Evolutionary conservation across 2,329 filamentous ascomycete species (phyloP).

Genomic region (Alternaria gaisen): DNA sequence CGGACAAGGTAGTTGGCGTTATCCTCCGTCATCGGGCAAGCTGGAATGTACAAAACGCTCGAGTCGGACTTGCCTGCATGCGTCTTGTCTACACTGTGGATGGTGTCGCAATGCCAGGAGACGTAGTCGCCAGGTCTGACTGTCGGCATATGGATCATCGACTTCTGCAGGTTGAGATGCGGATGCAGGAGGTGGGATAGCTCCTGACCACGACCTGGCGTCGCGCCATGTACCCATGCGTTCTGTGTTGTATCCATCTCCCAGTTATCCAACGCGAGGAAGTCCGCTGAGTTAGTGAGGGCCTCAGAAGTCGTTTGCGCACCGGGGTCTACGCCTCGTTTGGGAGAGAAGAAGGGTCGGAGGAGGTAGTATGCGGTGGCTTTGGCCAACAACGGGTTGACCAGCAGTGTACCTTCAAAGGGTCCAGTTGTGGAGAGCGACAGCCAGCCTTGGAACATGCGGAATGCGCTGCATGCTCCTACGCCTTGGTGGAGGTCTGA

Average conservation of each 20-base stretch:
- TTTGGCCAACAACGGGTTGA: constrained; percentile 79
- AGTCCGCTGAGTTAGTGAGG: constrained; percentile 48
- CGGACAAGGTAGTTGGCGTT: constrained; percentile 76
- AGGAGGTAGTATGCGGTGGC: constrained; percentile 83
- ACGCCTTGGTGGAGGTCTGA: constrained; percentile 82
- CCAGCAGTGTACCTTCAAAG: constrained; percentile 79
- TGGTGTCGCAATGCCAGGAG: constrained; percentile 79
- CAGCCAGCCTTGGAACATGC: constrained; percentile 92
- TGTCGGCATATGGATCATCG: constrained; percentile 75
- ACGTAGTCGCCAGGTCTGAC: constrained; percentile 80
- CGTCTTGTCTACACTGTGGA: constrained; percentile 84
- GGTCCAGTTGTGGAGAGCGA: constrained; percentile 77
- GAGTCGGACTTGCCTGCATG: constrained; percentile 78
- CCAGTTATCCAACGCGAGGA: constrained; percentile 69
- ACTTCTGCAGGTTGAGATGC: constrained; percentile 70
- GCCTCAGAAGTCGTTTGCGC: constrained; percentile 45
- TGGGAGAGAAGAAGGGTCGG: constrained; percentile 79
- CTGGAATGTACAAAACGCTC: constrained; percentile 88
- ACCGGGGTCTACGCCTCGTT: constrained; percentile 49
- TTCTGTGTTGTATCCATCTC: constrained; percentile 61
- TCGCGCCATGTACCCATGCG: constrained; percentile 74
- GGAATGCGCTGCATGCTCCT: constrained; percentile 83
- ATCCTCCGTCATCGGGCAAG: constrained; percentile 78
- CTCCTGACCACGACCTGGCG: constrained; percentile 74
- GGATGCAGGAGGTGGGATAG: constrained; percentile 71